phyloP scores from a whole-genome alignment of 2,329 filamentous ascomycete species.

The Alternaria angustiovoidea region DNA sequence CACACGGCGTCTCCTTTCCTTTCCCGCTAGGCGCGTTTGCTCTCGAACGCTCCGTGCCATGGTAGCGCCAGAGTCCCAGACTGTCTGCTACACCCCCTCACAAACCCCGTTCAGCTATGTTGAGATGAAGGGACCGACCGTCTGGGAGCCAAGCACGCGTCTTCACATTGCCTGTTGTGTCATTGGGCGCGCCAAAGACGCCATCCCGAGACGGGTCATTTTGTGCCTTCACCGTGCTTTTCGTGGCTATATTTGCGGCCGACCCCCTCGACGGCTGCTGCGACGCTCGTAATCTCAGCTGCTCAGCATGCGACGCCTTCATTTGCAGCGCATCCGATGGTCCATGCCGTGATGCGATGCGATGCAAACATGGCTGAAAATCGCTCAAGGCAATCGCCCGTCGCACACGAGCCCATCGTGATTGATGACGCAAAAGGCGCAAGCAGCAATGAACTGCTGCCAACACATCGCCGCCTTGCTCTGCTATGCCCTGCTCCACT shows the following conservation, averaged over 20 bases:
- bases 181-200: constrained; percentile 21
- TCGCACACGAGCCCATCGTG: constrained; percentile 3
- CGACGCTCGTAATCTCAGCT: constrained; percentile 26
- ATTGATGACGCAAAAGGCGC: constrained; percentile 34
- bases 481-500: constrained; percentile 6
- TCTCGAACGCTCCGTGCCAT: constrained; percentile 18
- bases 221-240: constrained; percentile 23
- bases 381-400: constrained; percentile 21
- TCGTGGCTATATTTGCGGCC: constrained; percentile 28
- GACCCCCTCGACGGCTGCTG: constrained; percentile 30
- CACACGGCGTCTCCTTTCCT: constrained; percentile 36
- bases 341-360: constrained; percentile 19
- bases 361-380: constrained; percentile 18
- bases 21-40: constrained; percentile 15
- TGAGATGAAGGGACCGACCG: constrained; percentile 20
- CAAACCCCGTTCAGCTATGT: constrained; percentile 22
- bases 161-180: constrained; percentile 18
- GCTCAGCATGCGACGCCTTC: constrained; percentile 29
- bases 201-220: constrained; percentile 18
- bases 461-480: constrained; percentile 16
- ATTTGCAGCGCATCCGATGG: constrained; percentile 21
- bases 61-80: constrained; percentile 21
- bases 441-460: constrained; percentile 25
- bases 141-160: constrained; percentile 24
- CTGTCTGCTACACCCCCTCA: constrained; percentile 14